Base-by-base conservation (phyloP, 2,329 filamentous ascomycete genomes). In the Exutisphaerella laricina region DNA sequence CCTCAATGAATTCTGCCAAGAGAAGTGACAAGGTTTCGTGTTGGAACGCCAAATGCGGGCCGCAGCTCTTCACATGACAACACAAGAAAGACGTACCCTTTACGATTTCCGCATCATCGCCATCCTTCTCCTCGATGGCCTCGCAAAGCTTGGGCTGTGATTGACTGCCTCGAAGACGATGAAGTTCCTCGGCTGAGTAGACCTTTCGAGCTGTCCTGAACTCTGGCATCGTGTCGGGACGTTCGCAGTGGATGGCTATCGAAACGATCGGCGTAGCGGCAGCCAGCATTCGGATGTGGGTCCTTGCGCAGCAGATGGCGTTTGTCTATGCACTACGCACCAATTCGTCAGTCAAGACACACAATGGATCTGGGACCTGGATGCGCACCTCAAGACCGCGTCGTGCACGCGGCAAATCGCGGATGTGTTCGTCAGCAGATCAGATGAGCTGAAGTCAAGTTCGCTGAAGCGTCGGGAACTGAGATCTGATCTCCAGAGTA, bases 121-220 rank as follows among this genome's bases (percentile, higher is more conserved):
- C 53, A 20, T 60, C 61, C 39, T 60, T 58, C 47, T 62, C 55
- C 43, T 64, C 62, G 30, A 65, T 65, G 9, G 59, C 50, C 48
- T 64, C 56, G 6, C 53, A 50, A 16, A 65, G 54, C 36, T 59
- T 62, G 12, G 61, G 59, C 39, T 63, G 58, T 8, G 61, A 65
- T 13, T 53, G 56, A 6, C 60, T 57, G 22, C 50, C 53, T 34
- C 62, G 58, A 16, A 66, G 50, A 8, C 58, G 59, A 39, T 62
- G 60, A 12, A 65, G 52, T 48, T 64, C 49, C 51, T 65, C 61
- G 23, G 62, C 60, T 17, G 63, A 65, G 51, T 65, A 65, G 30
- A 63, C 60, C 39, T 60, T 58, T 38, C 63, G 61, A 30, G 62
- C 51, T 39, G 42, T 48, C 41, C 45, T 56, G 46, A 9, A 39